Conservation (phyloP, 208 protist species). For the Leishmania braziliensis region DNA sequence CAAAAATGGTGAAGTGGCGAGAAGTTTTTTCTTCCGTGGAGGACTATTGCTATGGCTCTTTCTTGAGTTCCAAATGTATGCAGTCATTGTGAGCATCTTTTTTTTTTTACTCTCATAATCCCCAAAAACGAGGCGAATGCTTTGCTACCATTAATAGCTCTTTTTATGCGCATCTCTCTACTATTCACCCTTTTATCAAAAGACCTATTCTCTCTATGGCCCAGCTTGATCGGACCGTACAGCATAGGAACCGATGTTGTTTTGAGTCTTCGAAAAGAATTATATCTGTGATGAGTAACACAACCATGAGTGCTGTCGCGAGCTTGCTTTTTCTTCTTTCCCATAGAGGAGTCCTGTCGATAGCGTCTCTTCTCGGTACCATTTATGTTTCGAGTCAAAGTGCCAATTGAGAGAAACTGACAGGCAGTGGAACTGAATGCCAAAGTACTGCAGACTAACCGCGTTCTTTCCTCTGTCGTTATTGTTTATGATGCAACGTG, state of each 20-base stretch:
- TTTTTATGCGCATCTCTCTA: not conserved
- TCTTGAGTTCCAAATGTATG: not conserved
- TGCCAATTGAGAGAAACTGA: not conserved
- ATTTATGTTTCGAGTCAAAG: not conserved
- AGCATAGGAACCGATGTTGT: not conserved
- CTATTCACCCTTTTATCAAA: not conserved
- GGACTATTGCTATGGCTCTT: not conserved
- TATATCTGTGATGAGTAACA: not conserved
- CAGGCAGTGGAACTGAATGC: not conserved
- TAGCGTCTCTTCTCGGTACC: not conserved
- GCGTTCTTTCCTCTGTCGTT: not conserved
- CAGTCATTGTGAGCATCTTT: not conserved
- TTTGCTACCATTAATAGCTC: conserved; percentile 4
- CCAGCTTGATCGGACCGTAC: not conserved
- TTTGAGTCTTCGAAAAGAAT: not conserved
- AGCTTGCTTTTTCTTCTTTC: not conserved
- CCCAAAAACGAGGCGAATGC: no score
- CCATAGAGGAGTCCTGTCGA: not conserved
- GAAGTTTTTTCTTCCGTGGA: not conserved
- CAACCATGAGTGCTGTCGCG: not conserved
- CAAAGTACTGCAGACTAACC: not conserved
- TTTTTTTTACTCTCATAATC: not conserved
- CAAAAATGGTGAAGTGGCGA: not conserved
- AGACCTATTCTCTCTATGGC: not conserved
- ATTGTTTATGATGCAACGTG: not conserved